A percentile compares a stretch with the other conserved stretches of the same genome.
Conservation (phyloP, 1,139 yeast genomes). For the Yamadazyma triangularis region DNA sequence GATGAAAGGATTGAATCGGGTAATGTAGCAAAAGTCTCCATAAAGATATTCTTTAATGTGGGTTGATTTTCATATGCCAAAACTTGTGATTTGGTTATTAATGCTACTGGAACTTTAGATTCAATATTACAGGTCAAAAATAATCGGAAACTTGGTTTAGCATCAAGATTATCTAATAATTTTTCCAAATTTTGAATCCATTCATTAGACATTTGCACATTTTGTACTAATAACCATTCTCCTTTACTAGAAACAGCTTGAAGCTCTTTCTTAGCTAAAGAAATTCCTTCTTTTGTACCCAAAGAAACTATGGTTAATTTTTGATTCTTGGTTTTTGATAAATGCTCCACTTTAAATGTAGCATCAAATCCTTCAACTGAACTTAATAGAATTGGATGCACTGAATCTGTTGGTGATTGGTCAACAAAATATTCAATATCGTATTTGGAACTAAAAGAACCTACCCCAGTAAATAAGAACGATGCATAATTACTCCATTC, state of each 20-base stretch:
- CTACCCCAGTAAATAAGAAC: conserved; percentile 21
- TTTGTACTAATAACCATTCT: conserved; percentile 72
- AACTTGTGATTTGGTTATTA: conserved; percentile 50
- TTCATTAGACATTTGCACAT: conserved; percentile 63
- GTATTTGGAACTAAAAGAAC: conserved; percentile 22
- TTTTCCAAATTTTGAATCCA: conserved; percentile 60
- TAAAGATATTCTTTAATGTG: conserved; percentile 51
- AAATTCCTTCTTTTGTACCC: conserved; percentile 71
- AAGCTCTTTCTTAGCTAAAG: conserved; percentile 54
- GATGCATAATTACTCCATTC: conserved; percentile 14
- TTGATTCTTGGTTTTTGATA: conserved; percentile 27
- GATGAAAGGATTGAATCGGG: conserved; percentile 14
- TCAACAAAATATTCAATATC: conserved; percentile 20
- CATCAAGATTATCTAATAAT: conserved; percentile 24
- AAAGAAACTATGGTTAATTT: conserved; percentile 52
- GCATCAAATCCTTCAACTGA: conserved; percentile 68
- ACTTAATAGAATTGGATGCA: conserved; percentile 48
- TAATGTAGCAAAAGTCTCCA: conserved; percentile 34
- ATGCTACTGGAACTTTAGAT: conserved; percentile 46
- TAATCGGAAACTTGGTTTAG: conserved; percentile 37
- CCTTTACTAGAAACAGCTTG: conserved; percentile 42
- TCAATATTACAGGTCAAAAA: conserved; percentile 57
- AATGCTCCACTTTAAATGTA: conserved; percentile 45
- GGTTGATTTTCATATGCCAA: conserved; percentile 58
- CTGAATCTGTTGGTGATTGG: not conserved